phyloP scores from a whole-genome alignment of 257 asterid genomes.

The Rehmannia glutinosa region DNA sequence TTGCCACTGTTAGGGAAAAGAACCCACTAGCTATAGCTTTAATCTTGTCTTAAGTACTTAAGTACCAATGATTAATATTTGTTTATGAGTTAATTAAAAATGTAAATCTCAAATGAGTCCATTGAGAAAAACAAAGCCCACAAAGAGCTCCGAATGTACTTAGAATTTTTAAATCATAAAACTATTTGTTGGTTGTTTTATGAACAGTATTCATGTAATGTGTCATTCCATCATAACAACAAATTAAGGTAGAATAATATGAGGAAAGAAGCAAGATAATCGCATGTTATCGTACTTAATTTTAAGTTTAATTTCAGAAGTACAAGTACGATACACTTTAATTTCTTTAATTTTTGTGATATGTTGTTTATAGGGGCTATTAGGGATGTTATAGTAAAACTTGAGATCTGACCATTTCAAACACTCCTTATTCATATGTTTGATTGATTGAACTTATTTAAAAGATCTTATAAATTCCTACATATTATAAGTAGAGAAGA shows the following conservation, averaged over 20 bases:
- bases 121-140: conserved; percentile 33
- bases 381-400: too few species aligned
- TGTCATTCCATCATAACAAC: conserved; percentile 17
- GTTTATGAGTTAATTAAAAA: background rate
- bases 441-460: too few species aligned
- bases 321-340: too few species aligned
- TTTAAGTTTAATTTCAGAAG: background rate
- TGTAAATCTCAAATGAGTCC: conserved; percentile 18
- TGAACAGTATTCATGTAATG: conserved; percentile 12
- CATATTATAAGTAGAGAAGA: too few species aligned
- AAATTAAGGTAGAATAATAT: background rate
- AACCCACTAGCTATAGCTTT: background rate
- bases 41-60: too few species aligned
- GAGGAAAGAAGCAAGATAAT: background rate
- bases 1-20: too few species aligned
- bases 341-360: too few species aligned
- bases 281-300: conserved; percentile 3
- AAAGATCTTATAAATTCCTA: too few species aligned
- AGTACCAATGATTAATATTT: too few species aligned
- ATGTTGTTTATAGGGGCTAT: too few species aligned
- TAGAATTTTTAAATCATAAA: background rate
- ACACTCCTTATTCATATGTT: too few species aligned
- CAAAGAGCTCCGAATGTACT: conserved; percentile 25
- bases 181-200: conserved; percentile 15
- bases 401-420: too few species aligned